Percentiles rank a stretch among this genome's conserved stretches.
These are phyloP conservation scores for Xylaria sp. DNA, from an alignment of 2,329 filamentous ascomycete genomes.

Conservation along the genomic window DNA sequence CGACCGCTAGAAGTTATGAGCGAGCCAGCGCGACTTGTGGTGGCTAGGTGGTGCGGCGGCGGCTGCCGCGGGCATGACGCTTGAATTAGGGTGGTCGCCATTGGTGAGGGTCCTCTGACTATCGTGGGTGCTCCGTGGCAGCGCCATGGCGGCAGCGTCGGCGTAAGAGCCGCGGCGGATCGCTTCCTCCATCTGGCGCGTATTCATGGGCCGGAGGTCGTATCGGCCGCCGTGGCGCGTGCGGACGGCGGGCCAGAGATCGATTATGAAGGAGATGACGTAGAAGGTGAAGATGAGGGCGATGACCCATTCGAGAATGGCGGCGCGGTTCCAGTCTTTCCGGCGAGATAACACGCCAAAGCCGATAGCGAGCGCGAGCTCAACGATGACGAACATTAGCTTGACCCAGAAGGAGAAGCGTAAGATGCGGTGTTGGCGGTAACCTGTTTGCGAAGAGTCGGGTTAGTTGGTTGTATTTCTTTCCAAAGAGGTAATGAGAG, in stretches of 20 bases:
- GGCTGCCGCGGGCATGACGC: conserved; percentile 16
- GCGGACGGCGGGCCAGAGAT: conserved; percentile 79
- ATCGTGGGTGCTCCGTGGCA: conserved; percentile 34
- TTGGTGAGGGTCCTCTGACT: conserved; percentile 40
- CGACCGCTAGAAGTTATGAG: conserved; percentile 34
- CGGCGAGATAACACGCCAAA: conserved; percentile 67
- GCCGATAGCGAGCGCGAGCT: conserved; percentile 73
- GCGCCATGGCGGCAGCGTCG: conserved; percentile 9
- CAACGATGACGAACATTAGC: conserved; percentile 80
- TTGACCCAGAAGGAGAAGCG: conserved; percentile 87
- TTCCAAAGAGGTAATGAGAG: neutral
- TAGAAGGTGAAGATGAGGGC: conserved; percentile 89
- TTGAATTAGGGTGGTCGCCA: conserved; percentile 10
- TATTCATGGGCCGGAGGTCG: conserved; percentile 33
- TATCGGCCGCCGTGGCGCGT: conserved; percentile 46
- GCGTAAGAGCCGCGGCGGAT: conserved; percentile 30
- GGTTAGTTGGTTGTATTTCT: no score
- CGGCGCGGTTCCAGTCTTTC: conserved; percentile 66
- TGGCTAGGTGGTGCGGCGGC: conserved; percentile 1
- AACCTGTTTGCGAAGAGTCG: conserved; percentile 53
- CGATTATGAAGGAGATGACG: conserved; percentile 83
- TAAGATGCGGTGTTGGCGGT: conserved; percentile 76
- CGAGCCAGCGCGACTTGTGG: conserved; percentile 28
- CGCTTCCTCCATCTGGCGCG: conserved; percentile 37
- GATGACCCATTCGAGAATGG: conserved; percentile 79